A percentile compares a stretch with the other conserved stretches of the same genome.
These are phyloP conservation scores for Clitopilus passeckerianus DNA, from an alignment of 768 basidiomycete species.

Conservation along the genomic window DNA sequence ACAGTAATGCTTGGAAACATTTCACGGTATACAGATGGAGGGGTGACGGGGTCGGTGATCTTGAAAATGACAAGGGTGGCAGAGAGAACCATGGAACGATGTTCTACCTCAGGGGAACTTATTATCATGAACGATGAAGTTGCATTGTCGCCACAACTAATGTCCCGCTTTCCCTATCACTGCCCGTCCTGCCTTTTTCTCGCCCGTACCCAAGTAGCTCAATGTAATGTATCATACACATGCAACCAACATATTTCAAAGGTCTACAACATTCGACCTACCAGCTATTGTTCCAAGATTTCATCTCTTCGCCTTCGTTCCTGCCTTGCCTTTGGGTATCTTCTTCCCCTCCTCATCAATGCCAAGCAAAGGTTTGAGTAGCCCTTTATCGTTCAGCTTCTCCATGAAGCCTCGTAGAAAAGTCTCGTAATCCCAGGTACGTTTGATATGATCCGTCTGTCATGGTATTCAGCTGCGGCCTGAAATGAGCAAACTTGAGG, in stretches of 20 bases:
- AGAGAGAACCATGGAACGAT: slow-evolving; percentile 43
- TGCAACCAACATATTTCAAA: not conserved
- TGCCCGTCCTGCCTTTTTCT: not conserved
- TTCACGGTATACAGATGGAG: slow-evolving; percentile 53
- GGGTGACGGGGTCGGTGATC: slow-evolving; percentile 18
- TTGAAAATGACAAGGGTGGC: slow-evolving; percentile 30
- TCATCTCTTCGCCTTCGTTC: not conserved
- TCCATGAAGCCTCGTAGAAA: slow-evolving; percentile 46
- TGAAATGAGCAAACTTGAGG: not conserved
- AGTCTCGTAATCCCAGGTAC: slow-evolving; percentile 62
- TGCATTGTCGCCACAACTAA: not conserved
- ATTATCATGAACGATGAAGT: slow-evolving; percentile 26
- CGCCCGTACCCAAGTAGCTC: slow-evolving; percentile 5
- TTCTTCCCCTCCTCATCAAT: slow-evolving; percentile 27
- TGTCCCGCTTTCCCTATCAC: not conserved
- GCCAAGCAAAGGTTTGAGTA: slow-evolving; percentile 38
- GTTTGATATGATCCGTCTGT: slow-evolving; percentile 51
- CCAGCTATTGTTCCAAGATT: not conserved
- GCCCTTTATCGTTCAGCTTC: slow-evolving; percentile 38
- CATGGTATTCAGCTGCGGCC: not conserved
- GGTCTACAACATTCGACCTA: not conserved
- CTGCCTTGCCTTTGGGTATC: slow-evolving; percentile 11
- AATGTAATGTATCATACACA: not conserved
- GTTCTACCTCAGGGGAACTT: slow-evolving; percentile 42
- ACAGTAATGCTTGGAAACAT: slow-evolving; percentile 55